A percentile compares a stretch with the other conserved stretches of the same genome.
Conservation (phyloP, 352 stramenopile genomes). For the Phytophthora citrophthora region DNA sequence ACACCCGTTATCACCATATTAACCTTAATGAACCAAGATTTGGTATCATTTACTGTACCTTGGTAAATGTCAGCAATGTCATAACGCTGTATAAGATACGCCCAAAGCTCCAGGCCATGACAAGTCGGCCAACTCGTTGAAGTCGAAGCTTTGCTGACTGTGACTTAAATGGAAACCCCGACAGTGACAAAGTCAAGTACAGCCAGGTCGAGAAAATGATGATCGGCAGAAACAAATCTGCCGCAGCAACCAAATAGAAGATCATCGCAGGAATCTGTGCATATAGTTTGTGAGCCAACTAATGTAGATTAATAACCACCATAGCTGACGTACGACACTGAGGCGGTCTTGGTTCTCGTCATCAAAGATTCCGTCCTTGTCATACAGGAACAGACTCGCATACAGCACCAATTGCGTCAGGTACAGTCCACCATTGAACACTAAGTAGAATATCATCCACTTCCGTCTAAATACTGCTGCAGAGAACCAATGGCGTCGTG, state of each 20-base stretch:
- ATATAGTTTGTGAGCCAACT: constrained; percentile 7
- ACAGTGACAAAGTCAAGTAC: constrained; percentile 89
- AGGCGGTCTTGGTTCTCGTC: constrained; percentile 78
- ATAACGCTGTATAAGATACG: constrained; percentile 90
- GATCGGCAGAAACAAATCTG: constrained; percentile 88
- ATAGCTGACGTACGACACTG: constrained; percentile 50
- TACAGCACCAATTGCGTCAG: constrained; percentile 90
- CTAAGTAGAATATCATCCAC: constrained; percentile 93
- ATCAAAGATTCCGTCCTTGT: constrained; percentile 82
- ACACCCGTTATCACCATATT: too few relatives aligned
- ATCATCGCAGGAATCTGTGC: constrained; percentile 76
- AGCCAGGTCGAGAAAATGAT: constrained; percentile 91
- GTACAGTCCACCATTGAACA: constrained; percentile 92
- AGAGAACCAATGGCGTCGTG: constrained; percentile 91
- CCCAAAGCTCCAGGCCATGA: constrained; percentile 85
- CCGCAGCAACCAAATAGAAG: constrained; percentile 83
- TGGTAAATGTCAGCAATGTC: constrained; percentile 87
- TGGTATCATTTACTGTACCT: constrained; percentile 26
- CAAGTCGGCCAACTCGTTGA: constrained; percentile 61
- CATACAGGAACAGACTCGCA: constrained; percentile 86
- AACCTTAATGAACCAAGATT: too few relatives aligned
- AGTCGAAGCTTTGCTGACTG: constrained; percentile 61
- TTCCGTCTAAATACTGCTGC: constrained; percentile 79
- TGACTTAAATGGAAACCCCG: constrained; percentile 88
- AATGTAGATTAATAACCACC: neutral